Evolutionary conservation across 2,329 filamentous ascomycete species (phyloP).

Genomic region (Epichloe amarillans): DNA sequence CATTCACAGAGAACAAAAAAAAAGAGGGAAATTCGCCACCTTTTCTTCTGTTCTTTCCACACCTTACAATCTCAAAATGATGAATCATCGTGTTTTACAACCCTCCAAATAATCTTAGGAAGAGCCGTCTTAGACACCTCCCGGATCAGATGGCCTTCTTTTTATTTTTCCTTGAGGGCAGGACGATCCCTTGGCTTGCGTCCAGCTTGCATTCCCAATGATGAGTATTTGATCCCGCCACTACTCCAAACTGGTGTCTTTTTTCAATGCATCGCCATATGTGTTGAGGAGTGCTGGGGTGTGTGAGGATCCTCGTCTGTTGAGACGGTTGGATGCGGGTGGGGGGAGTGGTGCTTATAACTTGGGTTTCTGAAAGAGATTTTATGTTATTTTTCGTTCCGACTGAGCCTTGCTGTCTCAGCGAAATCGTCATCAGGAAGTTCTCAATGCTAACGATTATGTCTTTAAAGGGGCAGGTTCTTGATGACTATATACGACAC

Average conservation of each 20-base stretch:
- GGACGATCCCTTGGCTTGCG: conserved; percentile 9
- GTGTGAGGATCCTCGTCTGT: conserved; percentile 9
- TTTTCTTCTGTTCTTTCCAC: not conserved
- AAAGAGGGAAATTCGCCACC: too few species aligned
- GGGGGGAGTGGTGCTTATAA: conserved; percentile 31
- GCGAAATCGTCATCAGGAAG: too few species aligned
- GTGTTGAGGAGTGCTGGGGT: conserved; percentile 9
- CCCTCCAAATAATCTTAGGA: conserved; percentile 27
- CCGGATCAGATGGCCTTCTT: conserved; percentile 8
- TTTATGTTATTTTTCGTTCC: not conserved
- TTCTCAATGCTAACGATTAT: not conserved
- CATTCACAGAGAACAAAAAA: not conserved
- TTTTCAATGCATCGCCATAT: conserved; percentile 22
- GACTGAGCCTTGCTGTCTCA: too few species aligned
- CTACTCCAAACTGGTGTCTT: conserved; percentile 9
- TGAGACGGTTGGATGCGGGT: conserved; percentile 19
- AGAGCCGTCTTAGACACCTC: conserved; percentile 33
- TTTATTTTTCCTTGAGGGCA: conserved; percentile 1
- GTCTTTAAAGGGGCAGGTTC: not conserved
- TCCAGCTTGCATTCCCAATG: not conserved
- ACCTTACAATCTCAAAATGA: conserved; percentile 19
- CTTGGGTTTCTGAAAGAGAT: conserved; percentile 31
- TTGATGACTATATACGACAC: not conserved
- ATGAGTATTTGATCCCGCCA: conserved; percentile 9
- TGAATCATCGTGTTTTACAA: conserved; percentile 25